These are phyloP conservation scores for Dillenia suffruticosa DNA, from an alignment of 164 flowering plant species.

Conservation along the genomic window DNA sequence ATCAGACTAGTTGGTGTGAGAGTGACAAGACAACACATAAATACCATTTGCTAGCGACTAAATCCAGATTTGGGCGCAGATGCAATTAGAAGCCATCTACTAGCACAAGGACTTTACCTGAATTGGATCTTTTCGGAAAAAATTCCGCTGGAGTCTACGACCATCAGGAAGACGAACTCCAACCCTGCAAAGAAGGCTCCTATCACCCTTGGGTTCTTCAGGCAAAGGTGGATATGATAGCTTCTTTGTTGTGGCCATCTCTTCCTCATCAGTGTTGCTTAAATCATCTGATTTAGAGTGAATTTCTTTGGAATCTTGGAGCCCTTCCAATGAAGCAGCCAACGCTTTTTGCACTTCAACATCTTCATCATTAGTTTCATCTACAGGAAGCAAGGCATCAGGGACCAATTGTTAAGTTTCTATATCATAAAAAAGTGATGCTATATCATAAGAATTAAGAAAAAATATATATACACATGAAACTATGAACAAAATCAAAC, in stretches of 20 bases:
- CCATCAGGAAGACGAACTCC: constrained; percentile 96
- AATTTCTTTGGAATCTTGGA: constrained; percentile 20
- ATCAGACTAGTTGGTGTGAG: too few relatives aligned
- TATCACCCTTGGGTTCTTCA: constrained; percentile 87
- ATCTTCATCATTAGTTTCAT: constrained; percentile 42
- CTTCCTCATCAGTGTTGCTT: constrained; percentile 25
- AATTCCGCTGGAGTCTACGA: constrained; percentile 79
- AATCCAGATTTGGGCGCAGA: too few relatives aligned
- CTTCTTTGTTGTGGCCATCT: constrained; percentile 18
- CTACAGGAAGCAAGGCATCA: constrained; percentile 17
- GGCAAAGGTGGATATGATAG: constrained; percentile 73
- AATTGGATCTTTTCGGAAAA: constrained; percentile 72
- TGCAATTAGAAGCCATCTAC: too few relatives aligned
- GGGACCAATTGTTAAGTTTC: neutral
- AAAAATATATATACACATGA: too few relatives aligned
- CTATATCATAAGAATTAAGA: too few relatives aligned
- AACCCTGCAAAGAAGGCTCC: constrained; percentile 74
- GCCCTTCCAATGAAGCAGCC: constrained; percentile 54
- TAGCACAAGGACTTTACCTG: constrained; percentile 39
- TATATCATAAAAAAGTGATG: too few relatives aligned
- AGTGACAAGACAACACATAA: too few relatives aligned
- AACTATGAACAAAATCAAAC: too few relatives aligned
- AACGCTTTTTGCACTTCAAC: constrained; percentile 47
- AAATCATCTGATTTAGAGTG: constrained; percentile 15
- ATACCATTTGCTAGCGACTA: too few relatives aligned